Evolutionary conservation across 2,329 filamentous ascomycete species (phyloP).

Genomic region (Colletotrichum sublineola): DNA sequence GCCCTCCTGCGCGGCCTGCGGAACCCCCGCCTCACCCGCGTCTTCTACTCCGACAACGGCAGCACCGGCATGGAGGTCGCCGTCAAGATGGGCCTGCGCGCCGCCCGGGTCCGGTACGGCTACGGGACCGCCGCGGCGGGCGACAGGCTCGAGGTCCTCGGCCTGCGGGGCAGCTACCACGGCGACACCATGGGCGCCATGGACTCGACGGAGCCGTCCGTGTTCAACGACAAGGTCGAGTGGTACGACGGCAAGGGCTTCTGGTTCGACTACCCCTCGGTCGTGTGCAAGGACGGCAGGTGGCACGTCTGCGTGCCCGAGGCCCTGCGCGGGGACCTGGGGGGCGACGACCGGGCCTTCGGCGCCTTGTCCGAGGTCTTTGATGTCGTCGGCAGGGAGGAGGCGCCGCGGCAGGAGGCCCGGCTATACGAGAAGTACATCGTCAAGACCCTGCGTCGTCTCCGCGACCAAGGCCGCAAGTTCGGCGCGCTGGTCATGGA

Average conservation of each 20-base stretch:
- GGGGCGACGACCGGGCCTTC: conserved; percentile 57
- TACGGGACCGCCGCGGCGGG: conserved; percentile 51
- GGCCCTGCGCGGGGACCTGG: conserved; percentile 61
- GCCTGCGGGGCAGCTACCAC: conserved; percentile 85
- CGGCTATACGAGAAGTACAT: conserved; percentile 73
- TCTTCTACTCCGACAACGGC: conserved; percentile 88
- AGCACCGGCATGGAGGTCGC: conserved; percentile 88
- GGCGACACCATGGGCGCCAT: conserved; percentile 91
- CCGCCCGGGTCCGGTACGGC: conserved; percentile 74
- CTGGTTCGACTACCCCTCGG: conserved; percentile 85
- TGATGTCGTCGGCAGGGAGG: conserved; percentile 64
- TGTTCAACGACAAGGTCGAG: conserved; percentile 85
- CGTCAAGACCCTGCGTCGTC: conserved; percentile 61
- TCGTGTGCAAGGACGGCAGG: conserved; percentile 73
- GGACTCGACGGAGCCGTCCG: conserved; percentile 84
- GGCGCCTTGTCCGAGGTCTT: conserved; percentile 70
- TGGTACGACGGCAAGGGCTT: conserved; percentile 85
- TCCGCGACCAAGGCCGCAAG: conserved; percentile 69
- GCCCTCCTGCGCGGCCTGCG: conserved; percentile 69
- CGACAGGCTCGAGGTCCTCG: conserved; percentile 75
- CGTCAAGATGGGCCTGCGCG: conserved; percentile 85
- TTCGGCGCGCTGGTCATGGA: conserved; percentile 87
- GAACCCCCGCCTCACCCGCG: conserved; percentile 76
- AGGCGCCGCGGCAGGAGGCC: conserved; percentile 55
- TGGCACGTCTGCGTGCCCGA: conserved; percentile 75